These are phyloP conservation scores for Talaromyces ruber DNA, from an alignment of 495 filamentous ascomycete species.

Conservation along the genomic window DNA sequence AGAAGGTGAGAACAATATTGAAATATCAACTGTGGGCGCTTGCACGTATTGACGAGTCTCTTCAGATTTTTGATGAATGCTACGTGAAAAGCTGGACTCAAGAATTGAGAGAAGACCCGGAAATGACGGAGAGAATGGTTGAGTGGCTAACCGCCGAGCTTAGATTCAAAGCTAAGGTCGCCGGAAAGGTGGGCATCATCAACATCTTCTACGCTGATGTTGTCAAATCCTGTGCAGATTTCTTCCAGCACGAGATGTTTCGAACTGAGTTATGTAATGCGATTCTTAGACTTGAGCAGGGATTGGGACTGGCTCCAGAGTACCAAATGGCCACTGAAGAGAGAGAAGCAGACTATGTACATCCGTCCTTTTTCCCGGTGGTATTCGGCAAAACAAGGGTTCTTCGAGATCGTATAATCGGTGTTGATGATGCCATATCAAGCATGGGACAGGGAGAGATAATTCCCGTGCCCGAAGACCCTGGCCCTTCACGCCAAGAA, in stretches of 20 bases:
- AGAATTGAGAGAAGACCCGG: constrained; percentile 18
- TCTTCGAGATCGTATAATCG: constrained; percentile 17
- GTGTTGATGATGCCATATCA: constrained; percentile 17
- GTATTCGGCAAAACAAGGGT: constrained; percentile 30
- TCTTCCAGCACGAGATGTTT: constrained; percentile 9
- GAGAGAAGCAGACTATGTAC: constrained; percentile 24
- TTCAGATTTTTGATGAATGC: constrained; percentile 32
- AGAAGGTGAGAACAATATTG: constrained; percentile 2
- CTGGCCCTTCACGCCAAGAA: constrained; percentile 23
- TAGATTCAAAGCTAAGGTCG: constrained; percentile 30
- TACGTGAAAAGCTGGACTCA: constrained; percentile 28
- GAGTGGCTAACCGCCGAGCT: constrained; percentile 43
- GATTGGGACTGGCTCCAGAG: not conserved
- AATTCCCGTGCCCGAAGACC: constrained; percentile 17
- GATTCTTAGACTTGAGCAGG: constrained; percentile 13
- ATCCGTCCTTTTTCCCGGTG: constrained; percentile 36
- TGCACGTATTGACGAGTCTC: not conserved
- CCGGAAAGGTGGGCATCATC: constrained; percentile 15
- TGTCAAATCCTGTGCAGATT: constrained; percentile 20
- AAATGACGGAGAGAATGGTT: constrained; percentile 38
- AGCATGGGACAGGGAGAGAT: constrained; percentile 20
- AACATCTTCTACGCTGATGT: constrained; percentile 21
- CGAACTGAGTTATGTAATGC: constrained; percentile 21
- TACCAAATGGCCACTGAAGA: constrained; percentile 13
- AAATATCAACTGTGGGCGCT: not conserved